Evolutionary conservation across 441 rosid species (phyloP), one percentile per base, ranked within the genome.

Genomic region (Biscutella auriculata): DNA sequence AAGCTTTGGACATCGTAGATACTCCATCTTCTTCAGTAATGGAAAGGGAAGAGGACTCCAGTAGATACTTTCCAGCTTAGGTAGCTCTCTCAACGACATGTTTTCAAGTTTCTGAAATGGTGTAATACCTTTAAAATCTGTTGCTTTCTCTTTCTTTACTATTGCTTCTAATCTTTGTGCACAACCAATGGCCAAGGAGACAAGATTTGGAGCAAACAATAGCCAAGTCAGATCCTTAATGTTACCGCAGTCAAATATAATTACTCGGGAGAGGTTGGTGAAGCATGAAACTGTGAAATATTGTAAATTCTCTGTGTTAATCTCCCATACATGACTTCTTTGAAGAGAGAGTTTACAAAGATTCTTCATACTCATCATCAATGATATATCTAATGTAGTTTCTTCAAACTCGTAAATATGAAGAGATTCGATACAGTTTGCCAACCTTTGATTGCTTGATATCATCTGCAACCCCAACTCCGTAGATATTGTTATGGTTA

Each of bases 201-300:
- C 30, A 60, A 60, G 57, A 21, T 66, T 59, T 40, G 72, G 63
- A 32, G 63, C 68, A 9, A 57, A 39, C 40, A 62, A 0, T 14
- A 71, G 19, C 73, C 69, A 68, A 26, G 72, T 71, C 57, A 75
- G 21, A 48, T 75, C 57, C 33, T 8, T 15, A 7, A 67, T 8
- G n/a, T 35, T 1, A 5, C 1, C 6, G 45, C 69, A 68, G 0
- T 0, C 0, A 0, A 0, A 0, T 35, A 64, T 6, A 0, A 0
- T 0, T 4, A 70, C 21, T 0, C 0, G 0, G 13, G 9, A 42
- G 51, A 59, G 70, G 25, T 48, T 53, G 10, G 43, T 13, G 6
- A 41, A 54, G 49, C 36, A 17, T 2, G 23, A 19, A 19, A 19
- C 23, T 19, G 2, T 19, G 23, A 4, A 19, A 19, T 19, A 2